Base-by-base conservation (phyloP, 305 asterid genomes). In the Fraxinus nigra region DNA sequence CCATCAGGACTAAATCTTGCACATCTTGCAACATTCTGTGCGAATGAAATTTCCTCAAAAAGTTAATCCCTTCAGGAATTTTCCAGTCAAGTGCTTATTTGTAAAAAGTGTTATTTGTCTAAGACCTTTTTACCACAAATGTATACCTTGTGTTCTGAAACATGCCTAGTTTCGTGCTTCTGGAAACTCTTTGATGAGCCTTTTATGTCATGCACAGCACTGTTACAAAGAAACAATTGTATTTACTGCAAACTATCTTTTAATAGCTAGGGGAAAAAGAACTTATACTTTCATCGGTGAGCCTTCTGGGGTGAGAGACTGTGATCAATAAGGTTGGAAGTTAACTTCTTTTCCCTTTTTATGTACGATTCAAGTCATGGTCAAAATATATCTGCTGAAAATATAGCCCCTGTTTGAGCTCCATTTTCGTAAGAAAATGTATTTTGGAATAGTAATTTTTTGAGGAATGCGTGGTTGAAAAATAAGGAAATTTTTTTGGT, bases 1-100 rank as follows among this genome's bases (percentile, higher is more conserved):
- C 98, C 97, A 87, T 94, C 98, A 34, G 93, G 95, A 84, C 98
- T 94, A 78, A 92, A 92, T 87, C 93, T 92, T 84, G 97, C 98
- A 85, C 97, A 94, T 87, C 95, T 91, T 54, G 95, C 97, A 48
- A 87, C 92, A 86, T 88, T 92, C 98, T 94, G 75, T 76, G 46
- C 76, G 76, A 30, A 11, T 24, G 32, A 84, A 77, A 82, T 34
- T 72, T 69, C 63, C 20, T 13, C 5, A 11, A 24, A 11, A 24
- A 61, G 74, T 67, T 78, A 65, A 77, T 85, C 78, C 82, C 43
- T 82, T 59, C 16, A 83, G 80, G 40, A 79, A 79, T 28, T 72
- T 73, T 30, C 28, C 74, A 72, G 59, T 70, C 74, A 63, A 74
- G 32, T 54, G 54, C 33, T 72, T 67, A 84, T 51, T 16, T 75